Percentiles rank a stretch among this genome's conserved stretches.
phyloP scores from a whole-genome alignment of 1,284 basidiomycete genomes.

The Rhizoctonia solani region DNA sequence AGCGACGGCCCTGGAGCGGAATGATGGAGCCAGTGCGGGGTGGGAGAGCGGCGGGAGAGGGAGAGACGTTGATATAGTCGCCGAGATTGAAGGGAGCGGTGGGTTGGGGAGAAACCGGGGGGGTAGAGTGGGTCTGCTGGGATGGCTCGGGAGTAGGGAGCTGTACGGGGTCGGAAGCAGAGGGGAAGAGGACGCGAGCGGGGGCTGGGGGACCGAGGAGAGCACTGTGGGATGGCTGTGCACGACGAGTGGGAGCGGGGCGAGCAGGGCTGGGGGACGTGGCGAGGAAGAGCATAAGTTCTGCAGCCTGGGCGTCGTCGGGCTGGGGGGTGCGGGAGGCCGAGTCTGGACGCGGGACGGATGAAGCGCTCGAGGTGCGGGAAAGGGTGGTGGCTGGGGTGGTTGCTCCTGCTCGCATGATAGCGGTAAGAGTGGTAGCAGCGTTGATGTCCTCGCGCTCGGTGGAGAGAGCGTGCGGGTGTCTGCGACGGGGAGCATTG shows the following conservation, averaged over 20 bases:
- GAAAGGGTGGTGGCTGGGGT: slow-evolving; percentile 50
- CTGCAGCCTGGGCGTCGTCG: slow-evolving; percentile 68
- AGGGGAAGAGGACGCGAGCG: slow-evolving; percentile 58
- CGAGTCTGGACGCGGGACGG: not conserved
- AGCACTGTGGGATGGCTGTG: slow-evolving; percentile 3
- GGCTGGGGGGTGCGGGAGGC: slow-evolving; percentile 46
- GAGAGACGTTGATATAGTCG: slow-evolving; percentile 71
- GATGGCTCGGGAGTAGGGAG: slow-evolving; percentile 42
- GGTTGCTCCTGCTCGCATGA: slow-evolving; percentile 48
- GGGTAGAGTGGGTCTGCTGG: slow-evolving; percentile 44
- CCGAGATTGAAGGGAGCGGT: slow-evolving; percentile 67
- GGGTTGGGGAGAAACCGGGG: slow-evolving; percentile 17
- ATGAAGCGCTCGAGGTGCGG: slow-evolving; percentile 41
- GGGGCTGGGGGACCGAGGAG: slow-evolving; percentile 54
- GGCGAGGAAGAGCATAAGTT: slow-evolving; percentile 76
- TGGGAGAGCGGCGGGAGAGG: slow-evolving; percentile 8
- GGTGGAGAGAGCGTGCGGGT: slow-evolving; percentile 50
- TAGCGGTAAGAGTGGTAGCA: slow-evolving; percentile 72
- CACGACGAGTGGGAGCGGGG: slow-evolving; percentile 45
- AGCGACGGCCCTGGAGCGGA: slow-evolving; percentile 16
- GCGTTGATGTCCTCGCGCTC: slow-evolving; percentile 66
- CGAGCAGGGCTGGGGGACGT: slow-evolving; percentile 77
- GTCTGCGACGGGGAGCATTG: slow-evolving; percentile 34
- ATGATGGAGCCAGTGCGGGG: not conserved
- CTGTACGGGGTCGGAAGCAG: slow-evolving; percentile 40